Evolutionary conservation across 2,329 filamentous ascomycete genomes (phyloP).

Genomic region (Fusarium anthophilum): DNA sequence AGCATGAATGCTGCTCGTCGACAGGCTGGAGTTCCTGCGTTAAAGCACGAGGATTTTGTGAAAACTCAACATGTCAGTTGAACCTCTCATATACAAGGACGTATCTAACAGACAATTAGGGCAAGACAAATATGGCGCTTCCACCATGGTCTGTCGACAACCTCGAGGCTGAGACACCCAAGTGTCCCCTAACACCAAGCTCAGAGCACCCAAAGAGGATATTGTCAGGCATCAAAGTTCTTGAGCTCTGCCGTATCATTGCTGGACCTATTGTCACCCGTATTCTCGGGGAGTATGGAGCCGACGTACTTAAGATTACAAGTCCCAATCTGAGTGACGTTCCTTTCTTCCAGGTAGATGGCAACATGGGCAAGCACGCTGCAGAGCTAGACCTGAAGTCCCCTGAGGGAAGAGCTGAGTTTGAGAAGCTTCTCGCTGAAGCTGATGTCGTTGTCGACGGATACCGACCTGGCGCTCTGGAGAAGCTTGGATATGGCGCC

Average conservation of each 20-base stretch:
- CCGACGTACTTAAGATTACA: slow-evolving; percentile 77
- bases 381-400: slow-evolving; percentile 70
- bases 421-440: slow-evolving; percentile 68
- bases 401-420: slow-evolving; percentile 59
- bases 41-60: slow-evolving; percentile 68
- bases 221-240: slow-evolving; percentile 72
- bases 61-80: slow-evolving; percentile 56
- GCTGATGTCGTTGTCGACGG: slow-evolving; percentile 74
- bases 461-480: slow-evolving; percentile 73
- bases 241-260: slow-evolving; percentile 80
- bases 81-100: accelerated
- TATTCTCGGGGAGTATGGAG: slow-evolving; percentile 78
- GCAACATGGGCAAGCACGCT: slow-evolving; percentile 76
- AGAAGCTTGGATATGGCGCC: slow-evolving; percentile 70
- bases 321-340: slow-evolving; percentile 74
- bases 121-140: slow-evolving; percentile 51
- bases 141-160: slow-evolving; percentile 61
- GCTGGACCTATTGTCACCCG: slow-evolving; percentile 78
- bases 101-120: slow-evolving; percentile 49
- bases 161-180: slow-evolving; percentile 61
- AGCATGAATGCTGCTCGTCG: slow-evolving; percentile 62
- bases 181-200: slow-evolving; percentile 49
- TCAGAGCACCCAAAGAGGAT: slow-evolving; percentile 41
- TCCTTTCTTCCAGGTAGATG: slow-evolving; percentile 77
- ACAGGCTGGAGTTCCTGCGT: slow-evolving; percentile 69